Evolutionary conservation across 305 asterid species (phyloP).

Genomic region (Solanum hybrid): DNA sequence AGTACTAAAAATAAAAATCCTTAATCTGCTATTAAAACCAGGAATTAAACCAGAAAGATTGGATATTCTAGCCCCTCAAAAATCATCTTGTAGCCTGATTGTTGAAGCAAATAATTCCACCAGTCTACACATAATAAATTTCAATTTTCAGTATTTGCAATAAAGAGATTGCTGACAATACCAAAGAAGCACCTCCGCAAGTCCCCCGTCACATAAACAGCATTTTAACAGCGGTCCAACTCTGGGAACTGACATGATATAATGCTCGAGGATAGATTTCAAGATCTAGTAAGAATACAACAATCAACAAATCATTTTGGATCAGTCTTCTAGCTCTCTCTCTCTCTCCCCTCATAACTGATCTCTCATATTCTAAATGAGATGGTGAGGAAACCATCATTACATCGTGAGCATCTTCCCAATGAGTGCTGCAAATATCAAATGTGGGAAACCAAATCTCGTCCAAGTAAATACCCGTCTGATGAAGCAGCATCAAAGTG

Average conservation of each 20-base stretch:
- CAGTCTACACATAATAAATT: neutral
- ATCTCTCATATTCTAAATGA: neutral
- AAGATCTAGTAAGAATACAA: neutral
- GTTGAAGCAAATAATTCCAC: neutral
- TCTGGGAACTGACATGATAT: neutral
- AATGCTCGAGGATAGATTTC: neutral
- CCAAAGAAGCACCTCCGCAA: neutral
- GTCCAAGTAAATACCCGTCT: neutral
- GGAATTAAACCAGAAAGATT: neutral
- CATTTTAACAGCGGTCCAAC: neutral
- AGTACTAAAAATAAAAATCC: neutral
- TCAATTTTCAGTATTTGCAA: neutral
- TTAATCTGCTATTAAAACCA: neutral
- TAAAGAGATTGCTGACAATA: neutral
- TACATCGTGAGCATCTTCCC: neutral
- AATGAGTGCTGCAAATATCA: neutral
- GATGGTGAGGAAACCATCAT: neutral
- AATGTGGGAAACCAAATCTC: neutral
- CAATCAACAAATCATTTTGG: neutral
- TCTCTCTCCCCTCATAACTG: neutral
- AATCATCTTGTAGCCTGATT: neutral
- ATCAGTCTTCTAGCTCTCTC: neutral
- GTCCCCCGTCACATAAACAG: neutral
- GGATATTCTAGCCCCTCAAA: neutral
- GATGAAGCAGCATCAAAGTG: neutral